Evolutionary conservation across 371 early-diverging fungal genomes (phyloP), one percentile per base, ranked within the genome.

Genomic region (Mortierella polycephala): DNA sequence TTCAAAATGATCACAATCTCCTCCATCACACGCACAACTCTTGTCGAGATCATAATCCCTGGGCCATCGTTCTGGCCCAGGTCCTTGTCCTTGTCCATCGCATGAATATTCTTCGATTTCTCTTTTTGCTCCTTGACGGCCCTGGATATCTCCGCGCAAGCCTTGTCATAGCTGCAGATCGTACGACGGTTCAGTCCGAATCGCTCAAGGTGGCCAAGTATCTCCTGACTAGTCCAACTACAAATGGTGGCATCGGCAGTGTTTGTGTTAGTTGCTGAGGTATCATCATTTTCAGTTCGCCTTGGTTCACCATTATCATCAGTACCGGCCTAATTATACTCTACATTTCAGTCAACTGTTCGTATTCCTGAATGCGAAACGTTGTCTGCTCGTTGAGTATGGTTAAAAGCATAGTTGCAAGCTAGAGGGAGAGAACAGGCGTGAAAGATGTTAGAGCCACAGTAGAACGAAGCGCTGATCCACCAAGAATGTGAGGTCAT

Each of bases 301-400:
- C 7, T 5, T 57, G 40, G 40, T 30, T 30, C 30, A 30, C 30
- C 30, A 30, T 30, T 30, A 30, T 4, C 30, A 2, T 30, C 30
- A 30, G 30, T 30, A 30, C 30, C 30, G 30, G 4, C 30, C 30
- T 4, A 30, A 30, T 21, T 30, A 12, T 4, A 23, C 63, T 80
- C 69, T 82, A 87, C 88, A 85, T 55, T 39, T 74, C 71, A 8
- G 71, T 71, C 11, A 83, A 75, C 21, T 74, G 61, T 51, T 86
- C 87, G 53, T 83, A 86, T 45, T 83, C 83, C n/a, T 81, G 62
- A 1, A 81, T 68, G 13, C 62, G 70, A 12, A 80, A 81, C 8
- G 40, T 53, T 14, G 62, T 74, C 7, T 77, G 57, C 56, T 83
- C 39, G 5, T 72, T 44, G n/a, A 76, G 49, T 0, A 54, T 50